These are phyloP conservation scores for Ceriops tagal DNA, from an alignment of 345 rosid genomes.

Conservation along the genomic window DNA sequence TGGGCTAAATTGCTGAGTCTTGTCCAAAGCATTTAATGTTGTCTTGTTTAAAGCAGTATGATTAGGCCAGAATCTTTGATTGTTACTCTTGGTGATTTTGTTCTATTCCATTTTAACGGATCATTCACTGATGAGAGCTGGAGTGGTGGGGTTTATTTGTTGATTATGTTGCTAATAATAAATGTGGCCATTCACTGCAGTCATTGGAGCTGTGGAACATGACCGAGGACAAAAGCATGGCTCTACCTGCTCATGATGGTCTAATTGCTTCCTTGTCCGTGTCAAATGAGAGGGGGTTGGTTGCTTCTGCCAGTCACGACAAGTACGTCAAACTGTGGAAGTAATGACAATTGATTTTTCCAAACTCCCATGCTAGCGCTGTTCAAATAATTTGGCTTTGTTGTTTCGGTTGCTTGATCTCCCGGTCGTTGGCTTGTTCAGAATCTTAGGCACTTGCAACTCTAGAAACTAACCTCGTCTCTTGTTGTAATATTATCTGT, in stretches of 20 bases:
- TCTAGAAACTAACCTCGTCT: slow-evolving; percentile 23
- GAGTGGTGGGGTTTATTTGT: neutral
- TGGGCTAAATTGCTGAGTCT: neutral
- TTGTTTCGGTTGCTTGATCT: slow-evolving; percentile 7
- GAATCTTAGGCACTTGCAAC: slow-evolving; percentile 14
- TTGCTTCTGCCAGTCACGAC: slow-evolving; percentile 97
- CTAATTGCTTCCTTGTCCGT: slow-evolving; percentile 71
- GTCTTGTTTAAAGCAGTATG: neutral
- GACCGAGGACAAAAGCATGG: slow-evolving; percentile 74
- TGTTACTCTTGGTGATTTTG: too few species aligned
- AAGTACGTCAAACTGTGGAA: slow-evolving; percentile 90
- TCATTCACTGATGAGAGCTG: neutral
- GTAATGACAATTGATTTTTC: slow-evolving; percentile 20
- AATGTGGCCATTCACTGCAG: slow-evolving; percentile 35
- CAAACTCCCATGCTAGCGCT: neutral
- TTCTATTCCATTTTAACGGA: too few species aligned
- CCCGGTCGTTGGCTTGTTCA: slow-evolving; percentile 10
- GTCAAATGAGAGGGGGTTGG: slow-evolving; percentile 65
- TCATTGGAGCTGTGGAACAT: slow-evolving; percentile 94
- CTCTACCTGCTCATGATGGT: slow-evolving; percentile 76
- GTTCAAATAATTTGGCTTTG: slow-evolving; percentile 14
- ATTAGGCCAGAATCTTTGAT: too few species aligned
- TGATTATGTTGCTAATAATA: slow-evolving; percentile 8
- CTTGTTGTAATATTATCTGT: slow-evolving; percentile 18
- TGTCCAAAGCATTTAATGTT: neutral